Percentiles rank a stretch among this genome's conserved stretches.
phyloP scores from a whole-genome alignment of 2,329 filamentous ascomycete genomes.

The Aspergillus quadricinctus region DNA sequence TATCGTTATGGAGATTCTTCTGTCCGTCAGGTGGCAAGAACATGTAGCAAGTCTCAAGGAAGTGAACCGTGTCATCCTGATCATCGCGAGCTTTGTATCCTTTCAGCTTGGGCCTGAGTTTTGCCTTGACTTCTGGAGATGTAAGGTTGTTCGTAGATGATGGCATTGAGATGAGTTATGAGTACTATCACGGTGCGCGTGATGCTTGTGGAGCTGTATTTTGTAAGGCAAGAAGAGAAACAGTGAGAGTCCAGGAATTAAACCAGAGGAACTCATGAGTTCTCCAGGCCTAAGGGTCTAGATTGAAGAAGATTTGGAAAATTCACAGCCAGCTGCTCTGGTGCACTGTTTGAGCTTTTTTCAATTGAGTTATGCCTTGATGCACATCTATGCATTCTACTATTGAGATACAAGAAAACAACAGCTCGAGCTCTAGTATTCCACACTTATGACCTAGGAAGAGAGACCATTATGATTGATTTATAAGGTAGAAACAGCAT shows the following conservation, averaged over 20 bases:
- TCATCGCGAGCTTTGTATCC: background rate
- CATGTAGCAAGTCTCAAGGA: constrained; percentile 11
- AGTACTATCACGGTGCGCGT: background rate
- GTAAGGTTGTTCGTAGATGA: background rate
- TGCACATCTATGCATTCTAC: background rate
- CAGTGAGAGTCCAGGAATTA: background rate
- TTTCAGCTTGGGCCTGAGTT: background rate
- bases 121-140: background rate
- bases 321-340: background rate
- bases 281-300: background rate
- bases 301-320: background rate
- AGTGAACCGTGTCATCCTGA: constrained; percentile 2
- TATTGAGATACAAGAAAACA: background rate
- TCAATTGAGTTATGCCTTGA: background rate
- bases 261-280: background rate
- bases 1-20: constrained; percentile 13
- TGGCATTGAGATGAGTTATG: background rate
- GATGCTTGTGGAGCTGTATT: background rate
- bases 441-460: background rate
- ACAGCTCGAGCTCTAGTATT: background rate
- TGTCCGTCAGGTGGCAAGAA: constrained; percentile 10
- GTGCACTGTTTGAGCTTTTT: background rate
- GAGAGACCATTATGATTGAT: background rate
- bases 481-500: background rate
- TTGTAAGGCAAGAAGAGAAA: background rate